Conservation (phyloP, 2,329 filamentous ascomycete species). For the Fusarium sororula region DNA sequence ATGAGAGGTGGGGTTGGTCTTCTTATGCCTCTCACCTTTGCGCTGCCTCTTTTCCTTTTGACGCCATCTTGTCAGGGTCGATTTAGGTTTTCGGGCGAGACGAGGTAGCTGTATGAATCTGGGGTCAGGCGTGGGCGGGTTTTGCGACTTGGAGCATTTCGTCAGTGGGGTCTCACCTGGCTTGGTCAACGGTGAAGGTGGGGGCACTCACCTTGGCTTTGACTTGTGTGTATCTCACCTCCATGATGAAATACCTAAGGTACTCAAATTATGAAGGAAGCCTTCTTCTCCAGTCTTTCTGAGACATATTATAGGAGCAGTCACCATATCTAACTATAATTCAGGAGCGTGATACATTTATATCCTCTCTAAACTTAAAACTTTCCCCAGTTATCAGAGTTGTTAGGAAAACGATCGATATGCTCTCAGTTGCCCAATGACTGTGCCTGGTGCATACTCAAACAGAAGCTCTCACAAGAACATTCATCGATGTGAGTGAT, state of each 20-base stretch:
- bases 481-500: neutral
- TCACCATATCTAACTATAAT: neutral
- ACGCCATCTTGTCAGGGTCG: conserved; percentile 50
- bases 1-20: neutral
- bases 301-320: neutral
- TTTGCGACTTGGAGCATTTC: conserved; percentile 46
- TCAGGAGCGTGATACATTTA: neutral
- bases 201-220: conserved; percentile 33
- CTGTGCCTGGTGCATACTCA: neutral
- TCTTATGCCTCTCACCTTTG: conserved; percentile 44
- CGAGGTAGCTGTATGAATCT: conserved; percentile 37
- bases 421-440: neutral
- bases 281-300: neutral
- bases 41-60: conserved; percentile 51
- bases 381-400: neutral
- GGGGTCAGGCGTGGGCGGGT: conserved; percentile 33
- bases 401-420: neutral
- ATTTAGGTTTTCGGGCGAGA: conserved; percentile 30
- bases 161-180: conserved; percentile 43
- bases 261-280: neutral
- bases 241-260: neutral
- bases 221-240: neutral
- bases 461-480: neutral
- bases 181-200: conserved; percentile 42
- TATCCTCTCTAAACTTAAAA: neutral